These are phyloP conservation scores for Solanum pinnatisectum DNA, from an alignment of 257 asterid species.

Conservation along the genomic window DNA sequence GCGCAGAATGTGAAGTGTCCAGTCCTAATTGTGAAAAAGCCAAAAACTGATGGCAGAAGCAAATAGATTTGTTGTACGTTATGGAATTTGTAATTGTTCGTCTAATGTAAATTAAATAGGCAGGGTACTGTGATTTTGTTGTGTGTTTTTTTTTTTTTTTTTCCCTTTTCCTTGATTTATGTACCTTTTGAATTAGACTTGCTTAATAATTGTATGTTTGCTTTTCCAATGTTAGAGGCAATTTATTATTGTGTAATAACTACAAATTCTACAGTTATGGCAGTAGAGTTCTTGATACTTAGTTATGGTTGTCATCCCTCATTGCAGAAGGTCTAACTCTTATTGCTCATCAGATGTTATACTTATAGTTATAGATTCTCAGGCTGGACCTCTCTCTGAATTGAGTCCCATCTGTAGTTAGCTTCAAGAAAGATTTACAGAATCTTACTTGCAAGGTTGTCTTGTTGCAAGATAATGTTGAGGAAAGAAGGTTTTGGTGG, in stretches of 20 bases:
- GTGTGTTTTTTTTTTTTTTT: background rate
- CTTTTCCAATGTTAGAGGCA: background rate
- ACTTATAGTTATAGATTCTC: constrained; percentile 38
- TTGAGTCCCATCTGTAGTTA: constrained; percentile 31
- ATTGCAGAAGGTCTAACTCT: background rate
- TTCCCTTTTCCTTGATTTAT: background rate
- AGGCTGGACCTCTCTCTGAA: constrained; percentile 31
- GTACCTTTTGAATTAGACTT: background rate
- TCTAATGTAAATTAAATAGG: background rate
- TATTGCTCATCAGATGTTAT: background rate
- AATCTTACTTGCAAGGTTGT: constrained; percentile 27
- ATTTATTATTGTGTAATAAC: background rate
- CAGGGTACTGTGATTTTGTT: background rate
- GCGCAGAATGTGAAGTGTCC: constrained; percentile 60
- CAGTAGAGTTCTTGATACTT: background rate
- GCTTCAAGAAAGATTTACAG: constrained; percentile 27
- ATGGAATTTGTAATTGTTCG: background rate
- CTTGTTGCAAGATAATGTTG: constrained; percentile 35
- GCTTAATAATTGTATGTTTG: background rate
- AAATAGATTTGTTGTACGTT: background rate
- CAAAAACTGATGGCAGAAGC: constrained; percentile 21
- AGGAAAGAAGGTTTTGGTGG: constrained; percentile 55
- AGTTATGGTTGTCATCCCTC: background rate
- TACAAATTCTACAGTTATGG: background rate
- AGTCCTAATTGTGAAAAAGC: constrained; percentile 57